These are phyloP conservation scores for Talaromyces sp. DNA, from an alignment of 2,329 filamentous ascomycete species.

Conservation along the genomic window DNA sequence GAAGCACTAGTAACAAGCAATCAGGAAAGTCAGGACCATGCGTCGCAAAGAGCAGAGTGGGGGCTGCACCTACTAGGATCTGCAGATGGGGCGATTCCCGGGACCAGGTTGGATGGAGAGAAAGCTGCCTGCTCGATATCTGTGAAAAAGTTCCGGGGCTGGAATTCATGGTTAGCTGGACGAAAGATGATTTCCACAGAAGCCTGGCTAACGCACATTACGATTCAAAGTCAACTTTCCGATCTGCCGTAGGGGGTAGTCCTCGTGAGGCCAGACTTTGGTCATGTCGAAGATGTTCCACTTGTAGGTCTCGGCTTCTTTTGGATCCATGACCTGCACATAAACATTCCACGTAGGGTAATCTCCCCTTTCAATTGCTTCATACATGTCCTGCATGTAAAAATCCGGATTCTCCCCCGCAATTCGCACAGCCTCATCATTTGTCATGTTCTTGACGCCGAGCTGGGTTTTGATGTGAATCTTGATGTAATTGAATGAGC, in stretches of 20 bases:
- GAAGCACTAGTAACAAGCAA: constrained; percentile 44
- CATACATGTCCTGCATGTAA: constrained; percentile 57
- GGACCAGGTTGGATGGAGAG: constrained; percentile 61
- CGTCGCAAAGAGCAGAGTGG: background rate
- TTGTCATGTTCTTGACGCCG: constrained; percentile 52
- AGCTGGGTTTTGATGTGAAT: constrained; percentile 44
- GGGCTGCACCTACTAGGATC: constrained; percentile 49
- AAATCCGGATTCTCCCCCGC: constrained; percentile 56
- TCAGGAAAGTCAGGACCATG: constrained; percentile 21
- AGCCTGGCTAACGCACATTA: constrained; percentile 36
- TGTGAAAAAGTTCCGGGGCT: constrained; percentile 58
- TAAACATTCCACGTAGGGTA: constrained; percentile 56
- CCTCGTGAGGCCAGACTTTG: constrained; percentile 51
- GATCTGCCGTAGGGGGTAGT: constrained; percentile 49
- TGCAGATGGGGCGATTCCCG: constrained; percentile 59
- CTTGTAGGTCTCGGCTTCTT: constrained; percentile 47
- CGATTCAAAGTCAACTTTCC: constrained; percentile 52
- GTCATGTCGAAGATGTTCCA: constrained; percentile 57
- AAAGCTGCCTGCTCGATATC: constrained; percentile 67
- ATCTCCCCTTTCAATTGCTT: constrained; percentile 57
- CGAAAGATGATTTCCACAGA: background rate
- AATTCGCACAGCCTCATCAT: constrained; percentile 50
- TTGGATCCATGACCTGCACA: constrained; percentile 53
- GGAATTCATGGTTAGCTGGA: background rate
- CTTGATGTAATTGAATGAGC: constrained; percentile 60